Base-by-base conservation (phyloP, 306 rosid genomes). In the Betula pendula region DNA sequence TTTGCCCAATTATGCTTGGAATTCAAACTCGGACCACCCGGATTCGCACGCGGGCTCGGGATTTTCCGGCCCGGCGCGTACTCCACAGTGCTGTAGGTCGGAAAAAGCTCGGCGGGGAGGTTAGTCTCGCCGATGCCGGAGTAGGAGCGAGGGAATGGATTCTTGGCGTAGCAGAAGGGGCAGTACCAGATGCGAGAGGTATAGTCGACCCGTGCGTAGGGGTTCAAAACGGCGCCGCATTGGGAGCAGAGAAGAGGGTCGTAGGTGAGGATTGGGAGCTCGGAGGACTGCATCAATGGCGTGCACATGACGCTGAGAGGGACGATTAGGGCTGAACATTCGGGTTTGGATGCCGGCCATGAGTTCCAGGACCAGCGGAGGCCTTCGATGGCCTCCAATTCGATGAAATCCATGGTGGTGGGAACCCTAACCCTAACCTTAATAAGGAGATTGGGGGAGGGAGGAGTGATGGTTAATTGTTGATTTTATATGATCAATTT, bases 311-410 rank as follows among this genome's bases (percentile, higher is more conserved):
- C 82, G 82, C 89, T 85, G 1, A 90, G 84, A 0, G 98, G 98
- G 78, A 94, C 89, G 12, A 88, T 65, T 29, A 94, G 84, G 17
- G 84, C 81, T 0, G 73, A 48, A 15, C 80, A 73, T 2, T 85
- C 94, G 0, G 91, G 59, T 80, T 87, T 86, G 0, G 94, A 79
- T 2, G 84, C 59, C 9, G 97, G 90, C 98, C 98, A 94, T 10
- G 98, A 87, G 76, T 94, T 94, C 98, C 98, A 94, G 2, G 97
- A 77, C 98, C 98, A 94, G 0, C 98, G 89, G 62, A 94, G 94
- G 66, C 98, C 98, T 84, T 94, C 98, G 72, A 87, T 92, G 22
- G 91, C 91, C 80, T 94, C 98, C 85, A 94, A 76, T 74, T 92
- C 98, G 3, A 87, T 80, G 77, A 94, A 84, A 86, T 94, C 96